Conservation (phyloP, 2,329 filamentous ascomycete species). For the Nemania sp. region DNA sequence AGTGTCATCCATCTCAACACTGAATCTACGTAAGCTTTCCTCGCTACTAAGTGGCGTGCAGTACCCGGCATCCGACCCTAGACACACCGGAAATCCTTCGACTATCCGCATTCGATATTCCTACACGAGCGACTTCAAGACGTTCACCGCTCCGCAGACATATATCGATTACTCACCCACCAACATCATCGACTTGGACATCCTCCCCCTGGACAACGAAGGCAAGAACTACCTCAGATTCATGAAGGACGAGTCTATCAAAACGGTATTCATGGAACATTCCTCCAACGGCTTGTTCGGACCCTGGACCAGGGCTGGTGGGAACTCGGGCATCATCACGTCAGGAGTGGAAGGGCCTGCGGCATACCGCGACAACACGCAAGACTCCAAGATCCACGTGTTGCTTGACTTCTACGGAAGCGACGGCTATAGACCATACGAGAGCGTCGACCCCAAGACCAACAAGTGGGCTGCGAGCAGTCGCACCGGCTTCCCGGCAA, state of each 20-base stretch:
- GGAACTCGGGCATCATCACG: conserved; percentile 47
- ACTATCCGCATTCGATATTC: conserved; percentile 57
- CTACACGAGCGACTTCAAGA: conserved; percentile 59
- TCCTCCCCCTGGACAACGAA: conserved; percentile 50
- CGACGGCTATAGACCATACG: conserved; percentile 56
- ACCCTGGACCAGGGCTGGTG: conserved; percentile 55
- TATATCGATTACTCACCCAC: conserved; percentile 54
- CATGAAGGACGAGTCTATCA: conserved; percentile 58
- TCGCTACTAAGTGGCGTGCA: conserved; percentile 30
- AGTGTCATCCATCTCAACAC: conserved; percentile 21
- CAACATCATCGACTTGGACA: conserved; percentile 60
- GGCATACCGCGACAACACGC: conserved; percentile 49
- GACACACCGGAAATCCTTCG: conserved; percentile 53
- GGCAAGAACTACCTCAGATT: conserved; percentile 55
- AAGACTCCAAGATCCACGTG: conserved; percentile 48
- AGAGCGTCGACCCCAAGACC: conserved; percentile 48
- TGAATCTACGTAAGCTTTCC: not conserved
- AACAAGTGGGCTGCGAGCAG: conserved; percentile 53
- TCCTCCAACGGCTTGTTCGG: conserved; percentile 55
- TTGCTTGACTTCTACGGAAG: conserved; percentile 55
- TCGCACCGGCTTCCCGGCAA: conserved; percentile 48
- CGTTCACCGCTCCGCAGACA: conserved; percentile 54
- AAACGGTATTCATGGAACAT: conserved; percentile 56
- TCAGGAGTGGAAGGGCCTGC: conserved; percentile 51
- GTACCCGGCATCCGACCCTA: conserved; percentile 52